Evolutionary conservation across 495 filamentous ascomycete species (phyloP).

Genomic region (Daldinia grandis): DNA sequence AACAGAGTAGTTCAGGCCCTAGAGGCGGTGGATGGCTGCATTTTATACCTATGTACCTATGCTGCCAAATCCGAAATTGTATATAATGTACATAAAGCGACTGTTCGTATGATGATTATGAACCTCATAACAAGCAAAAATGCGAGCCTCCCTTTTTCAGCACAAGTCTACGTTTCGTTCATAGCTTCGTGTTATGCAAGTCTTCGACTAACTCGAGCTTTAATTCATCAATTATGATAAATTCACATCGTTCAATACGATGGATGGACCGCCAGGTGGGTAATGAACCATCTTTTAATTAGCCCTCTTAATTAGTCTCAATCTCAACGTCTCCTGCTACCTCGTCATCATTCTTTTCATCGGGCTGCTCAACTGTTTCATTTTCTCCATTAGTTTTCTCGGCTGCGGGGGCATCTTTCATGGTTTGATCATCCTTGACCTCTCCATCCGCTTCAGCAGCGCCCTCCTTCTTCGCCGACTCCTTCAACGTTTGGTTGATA

Average conservation of each 20-base stretch:
- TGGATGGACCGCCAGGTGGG: not conserved
- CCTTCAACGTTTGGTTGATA: constrained; percentile 63
- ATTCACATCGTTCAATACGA: not conserved
- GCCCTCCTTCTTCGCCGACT: constrained; percentile 45
- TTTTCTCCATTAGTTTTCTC: constrained; percentile 27
- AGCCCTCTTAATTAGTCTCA: constrained; percentile 1
- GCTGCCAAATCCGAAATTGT: constrained; percentile 1
- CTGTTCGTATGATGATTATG: not conserved
- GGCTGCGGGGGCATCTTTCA: constrained; percentile 25
- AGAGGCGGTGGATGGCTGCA: not conserved
- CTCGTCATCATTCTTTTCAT: not conserved
- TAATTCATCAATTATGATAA: not conserved
- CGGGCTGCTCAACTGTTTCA: constrained; percentile 4
- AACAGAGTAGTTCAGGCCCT: not conserved
- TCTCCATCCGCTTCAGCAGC: constrained; percentile 39
- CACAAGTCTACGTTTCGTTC: not conserved
- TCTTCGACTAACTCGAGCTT: not conserved
- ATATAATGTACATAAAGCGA: constrained; percentile 19
- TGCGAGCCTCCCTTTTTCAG: not conserved
- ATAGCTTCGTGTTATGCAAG: not conserved
- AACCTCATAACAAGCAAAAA: not conserved
- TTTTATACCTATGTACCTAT: constrained; percentile 4
- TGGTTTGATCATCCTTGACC: constrained; percentile 31
- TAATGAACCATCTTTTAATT: not conserved
- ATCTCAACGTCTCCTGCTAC: not conserved